Base-by-base conservation (phyloP, 352 stramenopile genomes). In the Phytophthora vignae region DNA sequence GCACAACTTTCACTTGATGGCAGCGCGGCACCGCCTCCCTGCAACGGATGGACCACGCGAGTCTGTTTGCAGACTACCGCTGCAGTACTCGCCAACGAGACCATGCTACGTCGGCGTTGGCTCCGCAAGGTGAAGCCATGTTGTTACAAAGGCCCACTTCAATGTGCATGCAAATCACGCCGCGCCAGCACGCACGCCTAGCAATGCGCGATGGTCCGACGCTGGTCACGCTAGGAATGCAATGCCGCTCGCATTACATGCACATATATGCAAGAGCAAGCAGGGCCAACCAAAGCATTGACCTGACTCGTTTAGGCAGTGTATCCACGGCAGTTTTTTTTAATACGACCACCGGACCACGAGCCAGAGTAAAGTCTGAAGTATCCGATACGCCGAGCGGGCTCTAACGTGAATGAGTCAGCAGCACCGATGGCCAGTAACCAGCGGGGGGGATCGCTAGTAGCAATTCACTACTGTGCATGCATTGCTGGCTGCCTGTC, bases 1-100 rank as follows among this genome's bases (percentile, higher is more conserved):
- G 9, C 50, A 55, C 36, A 67, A 53, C 19, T 54, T 54, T 54
- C n/a, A 60, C 58, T 59, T 67, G 49, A 19, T 48, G 50, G 38
- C 22, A 44, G 56, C 22, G 42, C 49, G 15, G 50, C 60, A 61
- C 52, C 61, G 36, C 52, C 40, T n/a, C 40, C 62, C 54, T 63
- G 50, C 53, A 62, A 57, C n/a, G 53, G 15, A 19, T 69, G 62
- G 62, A 29, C 42, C n/a, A 17, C 14, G 25, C 27, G n/a, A 49
- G 9, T 4, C 42, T 49, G 42, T 49, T 33, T 49, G 42, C 14
- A 49, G 42, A 49, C 10, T 31, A 19, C 48, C 19, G 19, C 10
- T 54, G 48, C 52, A 68, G 49, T 54, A 49, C 52, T 64, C 58
- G 31, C 21, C 19, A 9, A 4, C n/a, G 46, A 54, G 27, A 10